Conservation (phyloP, 805 yeast genomes). For the Kuraishia cidri region DNA sequence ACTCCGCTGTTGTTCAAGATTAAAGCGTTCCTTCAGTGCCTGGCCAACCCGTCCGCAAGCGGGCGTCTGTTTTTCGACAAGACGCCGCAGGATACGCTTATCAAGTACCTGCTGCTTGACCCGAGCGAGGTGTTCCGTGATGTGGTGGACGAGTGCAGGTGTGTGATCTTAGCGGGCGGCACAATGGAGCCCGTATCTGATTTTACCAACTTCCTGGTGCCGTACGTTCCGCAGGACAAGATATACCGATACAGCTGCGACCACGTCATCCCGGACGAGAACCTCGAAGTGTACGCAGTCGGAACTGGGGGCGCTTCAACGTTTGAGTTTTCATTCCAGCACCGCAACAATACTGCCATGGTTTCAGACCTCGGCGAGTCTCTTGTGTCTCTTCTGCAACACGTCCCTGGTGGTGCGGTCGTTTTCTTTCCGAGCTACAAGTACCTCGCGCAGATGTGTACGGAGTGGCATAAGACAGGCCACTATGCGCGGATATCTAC, state of each 20-base stretch:
- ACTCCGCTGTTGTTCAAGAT: conserved; percentile 60
- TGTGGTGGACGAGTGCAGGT: conserved; percentile 52
- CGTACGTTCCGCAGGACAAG: conserved; percentile 31
- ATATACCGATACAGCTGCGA: conserved; percentile 63
- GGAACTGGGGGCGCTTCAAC: conserved; percentile 11
- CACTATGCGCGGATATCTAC: conserved; percentile 23
- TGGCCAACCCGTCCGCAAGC: conserved; percentile 69
- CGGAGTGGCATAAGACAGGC: conserved; percentile 38
- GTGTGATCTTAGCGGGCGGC: conserved; percentile 86
- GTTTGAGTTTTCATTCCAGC: conserved; percentile 64
- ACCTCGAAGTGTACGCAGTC: conserved; percentile 54
- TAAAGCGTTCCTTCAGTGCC: conserved; percentile 50
- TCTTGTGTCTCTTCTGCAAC: conserved; percentile 28
- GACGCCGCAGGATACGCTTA: conserved; percentile 17
- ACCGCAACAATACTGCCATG: conserved; percentile 38
- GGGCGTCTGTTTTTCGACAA: conserved; percentile 67
- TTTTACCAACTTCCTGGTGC: conserved; percentile 16
- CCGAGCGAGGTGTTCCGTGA: conserved; percentile 66
- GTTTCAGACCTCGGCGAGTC: conserved; percentile 41
- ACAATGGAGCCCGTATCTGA: conserved; percentile 32
- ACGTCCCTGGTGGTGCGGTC: conserved; percentile 70
- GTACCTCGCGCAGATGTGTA: conserved; percentile 45
- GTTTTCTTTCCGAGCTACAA: conserved; percentile 81
- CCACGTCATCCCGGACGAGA: conserved; percentile 71
- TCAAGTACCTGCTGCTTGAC: conserved; percentile 71